Percentiles rank a stretch among this genome's conserved stretches.
phyloP scores from a whole-genome alignment of 1,139 yeast genomes.

The Sugiyamaella xylanicola region DNA sequence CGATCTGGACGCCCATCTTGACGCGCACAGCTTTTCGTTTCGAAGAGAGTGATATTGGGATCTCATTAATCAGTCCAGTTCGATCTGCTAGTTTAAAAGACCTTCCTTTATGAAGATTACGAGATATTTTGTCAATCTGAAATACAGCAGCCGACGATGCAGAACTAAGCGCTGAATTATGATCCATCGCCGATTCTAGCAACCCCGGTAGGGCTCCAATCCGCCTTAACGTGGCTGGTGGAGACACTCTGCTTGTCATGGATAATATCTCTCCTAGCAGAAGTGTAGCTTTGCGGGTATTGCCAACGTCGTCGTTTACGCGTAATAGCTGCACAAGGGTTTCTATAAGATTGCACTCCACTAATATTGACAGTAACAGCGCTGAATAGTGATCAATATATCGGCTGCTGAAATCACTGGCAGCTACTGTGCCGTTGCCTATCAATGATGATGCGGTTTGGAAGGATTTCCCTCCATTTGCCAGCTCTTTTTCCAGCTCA shows the following conservation, averaged over 20 bases:
- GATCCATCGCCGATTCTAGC: conserved; percentile 38
- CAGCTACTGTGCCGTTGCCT: neutral
- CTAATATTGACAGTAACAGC: conserved; percentile 53
- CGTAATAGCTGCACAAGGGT: conserved; percentile 54
- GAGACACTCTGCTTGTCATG: conserved; percentile 58
- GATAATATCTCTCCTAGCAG: conserved; percentile 64
- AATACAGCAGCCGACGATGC: conserved; percentile 43
- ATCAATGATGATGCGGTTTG: neutral
- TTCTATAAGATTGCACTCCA: conserved; percentile 59
- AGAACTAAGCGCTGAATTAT: conserved; percentile 24
- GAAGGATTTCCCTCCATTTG: conserved; percentile 15
- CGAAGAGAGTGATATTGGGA: conserved; percentile 21
- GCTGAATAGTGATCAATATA: conserved; percentile 62
- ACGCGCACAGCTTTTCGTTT: conserved; percentile 44
- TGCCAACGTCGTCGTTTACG: conserved; percentile 49
- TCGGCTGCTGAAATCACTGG: conserved; percentile 12
- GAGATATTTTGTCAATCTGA: conserved; percentile 52
- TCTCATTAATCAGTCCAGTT: conserved; percentile 44
- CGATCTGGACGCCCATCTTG: conserved; percentile 56
- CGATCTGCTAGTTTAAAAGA: conserved; percentile 23
- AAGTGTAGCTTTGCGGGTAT: conserved; percentile 61
- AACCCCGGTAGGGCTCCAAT: conserved; percentile 40
- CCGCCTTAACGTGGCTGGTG: conserved; percentile 41
- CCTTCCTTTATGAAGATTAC: conserved; percentile 44
- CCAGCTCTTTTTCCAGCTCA: conserved; percentile 24